Base-by-base conservation (phyloP, 805 yeast genomes). In the Naumovozyma castellii region DNA sequence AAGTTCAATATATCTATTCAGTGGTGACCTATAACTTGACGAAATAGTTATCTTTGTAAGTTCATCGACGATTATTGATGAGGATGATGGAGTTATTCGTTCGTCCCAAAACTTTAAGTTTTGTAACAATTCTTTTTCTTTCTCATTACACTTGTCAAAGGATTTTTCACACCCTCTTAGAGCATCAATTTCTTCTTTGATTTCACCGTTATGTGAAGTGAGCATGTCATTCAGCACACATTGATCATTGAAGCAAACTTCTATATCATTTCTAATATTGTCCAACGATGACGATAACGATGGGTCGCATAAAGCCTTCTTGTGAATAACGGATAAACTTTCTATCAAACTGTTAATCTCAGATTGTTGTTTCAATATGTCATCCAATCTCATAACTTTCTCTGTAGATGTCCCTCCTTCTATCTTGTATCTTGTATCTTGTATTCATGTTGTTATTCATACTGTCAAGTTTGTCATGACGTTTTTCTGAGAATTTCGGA, bases 231-330 rank as follows among this genome's bases (percentile, higher is more conserved):
- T 56, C 27, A 58, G 34, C 9, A 34, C 48, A 32, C 46, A 46
- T 20, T 57, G 27, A 40, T 59, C 63, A 34, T 54, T 51, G 18
- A 57, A 46, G 34, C 61, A 56, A 3, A 54, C 49, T 28, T 44
- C 36, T 25, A 59, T 53, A 40, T 58, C 61, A 4, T 39, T 49
- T 25, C 64, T 42, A 9, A 56, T 41, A 12, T 35, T 44, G 29
- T 49, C 49, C 34, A 59, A 33, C 19, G 48, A 44, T 12, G 28
- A 30, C 10, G 46, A 37, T 6, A 43, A 40, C 8, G 48, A 31
- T 28, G 46, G 50, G 30, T 50, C 49, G 15, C 32, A 35, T 35
- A 59, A 36, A 1, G 53, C 50, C 6, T 41, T 44, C 31, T 42
- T 42, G 39, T 59, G 63, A 3, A 48, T 40, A 4, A 19, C 43